phyloP scores from a whole-genome alignment of 2,329 filamentous ascomycete species.

The Stemphylium vesicarium region DNA sequence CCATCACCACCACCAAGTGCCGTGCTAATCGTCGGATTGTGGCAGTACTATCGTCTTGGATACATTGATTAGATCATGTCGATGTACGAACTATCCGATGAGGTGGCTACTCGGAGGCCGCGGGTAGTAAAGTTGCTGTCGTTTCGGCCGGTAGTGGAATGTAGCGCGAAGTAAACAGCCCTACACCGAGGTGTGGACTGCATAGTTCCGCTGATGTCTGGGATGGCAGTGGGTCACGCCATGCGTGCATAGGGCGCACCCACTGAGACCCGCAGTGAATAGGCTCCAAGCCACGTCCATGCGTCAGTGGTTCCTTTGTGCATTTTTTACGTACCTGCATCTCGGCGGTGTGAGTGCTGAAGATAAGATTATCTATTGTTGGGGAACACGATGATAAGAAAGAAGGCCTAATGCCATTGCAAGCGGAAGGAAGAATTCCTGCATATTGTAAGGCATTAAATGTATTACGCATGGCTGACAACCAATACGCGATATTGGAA shows the following conservation, averaged over 20 bases:
- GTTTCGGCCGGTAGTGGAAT: background rate
- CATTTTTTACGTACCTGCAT: slow-evolving; percentile 13
- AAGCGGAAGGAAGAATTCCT: background rate
- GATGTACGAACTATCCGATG: background rate
- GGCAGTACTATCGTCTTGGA: background rate
- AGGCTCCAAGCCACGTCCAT: background rate
- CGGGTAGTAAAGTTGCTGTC: background rate
- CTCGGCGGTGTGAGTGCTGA: background rate
- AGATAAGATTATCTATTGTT: slow-evolving; percentile 8
- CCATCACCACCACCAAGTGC: background rate
- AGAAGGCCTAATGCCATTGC: background rate
- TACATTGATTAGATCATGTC: background rate
- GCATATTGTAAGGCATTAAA: background rate
- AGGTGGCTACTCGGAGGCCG: background rate
- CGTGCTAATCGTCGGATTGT: background rate
- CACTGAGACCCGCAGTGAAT: slow-evolving; percentile 8
- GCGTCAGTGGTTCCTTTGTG: background rate
- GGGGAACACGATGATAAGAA: slow-evolving; percentile 1
- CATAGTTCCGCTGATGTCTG: background rate
- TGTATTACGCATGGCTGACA: background rate
- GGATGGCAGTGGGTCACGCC: slow-evolving; percentile 9
- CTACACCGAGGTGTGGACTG: background rate
- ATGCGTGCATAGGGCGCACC: background rate
- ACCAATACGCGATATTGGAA: background rate
- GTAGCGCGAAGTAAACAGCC: background rate